Percentiles rank a stretch among this genome's conserved stretches.
These are phyloP conservation scores for Zopfia rhizophila DNA, from an alignment of 2,329 filamentous ascomycete genomes.

Conservation along the genomic window DNA sequence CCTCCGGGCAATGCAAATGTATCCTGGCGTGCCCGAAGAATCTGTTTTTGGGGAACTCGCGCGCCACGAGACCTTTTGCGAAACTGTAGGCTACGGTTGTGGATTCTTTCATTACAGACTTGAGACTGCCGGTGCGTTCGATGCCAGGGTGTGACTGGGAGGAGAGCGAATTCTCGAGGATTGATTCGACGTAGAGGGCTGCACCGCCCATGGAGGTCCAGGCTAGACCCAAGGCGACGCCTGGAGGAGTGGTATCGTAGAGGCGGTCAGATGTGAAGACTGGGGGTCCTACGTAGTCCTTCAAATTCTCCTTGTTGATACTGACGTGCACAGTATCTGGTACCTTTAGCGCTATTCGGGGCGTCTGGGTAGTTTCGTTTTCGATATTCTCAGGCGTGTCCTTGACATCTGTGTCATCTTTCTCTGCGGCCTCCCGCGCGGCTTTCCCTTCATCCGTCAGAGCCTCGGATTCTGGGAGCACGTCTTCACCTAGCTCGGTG, in stretches of 20 bases:
- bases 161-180: slow-evolving; percentile 84
- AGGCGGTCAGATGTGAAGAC: slow-evolving; percentile 95
- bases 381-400: slow-evolving; percentile 68
- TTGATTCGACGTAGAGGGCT: slow-evolving; percentile 96
- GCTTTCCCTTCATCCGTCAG: slow-evolving; percentile 87
- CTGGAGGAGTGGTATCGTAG: slow-evolving; percentile 91
- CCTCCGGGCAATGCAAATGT: slow-evolving; percentile 96
- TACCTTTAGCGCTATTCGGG: slow-evolving; percentile 81
- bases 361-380: slow-evolving; percentile 70
- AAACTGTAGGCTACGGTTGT: slow-evolving; percentile 96
- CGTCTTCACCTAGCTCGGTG: slow-evolving; percentile 88
- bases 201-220: slow-evolving; percentile 98
- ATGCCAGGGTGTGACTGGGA: slow-evolving; percentile 79
- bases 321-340: slow-evolving; percentile 86
- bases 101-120: slow-evolving; percentile 98
- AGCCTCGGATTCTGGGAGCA: slow-evolving; percentile 80
- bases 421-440: slow-evolving; percentile 75
- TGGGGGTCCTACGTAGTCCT: slow-evolving; percentile 95
- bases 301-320: slow-evolving; percentile 89
- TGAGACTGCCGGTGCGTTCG: slow-evolving; percentile 93
- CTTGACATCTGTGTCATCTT: slow-evolving; percentile 71
- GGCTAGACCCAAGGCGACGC: slow-evolving; percentile 96
- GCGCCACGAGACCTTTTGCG: slow-evolving; percentile 87
- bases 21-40: slow-evolving; percentile 97
- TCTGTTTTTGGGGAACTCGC: slow-evolving; percentile 85